Evolutionary conservation across 345 rosid genomes (phyloP).

Genomic region (Gossypium mustelinum): DNA sequence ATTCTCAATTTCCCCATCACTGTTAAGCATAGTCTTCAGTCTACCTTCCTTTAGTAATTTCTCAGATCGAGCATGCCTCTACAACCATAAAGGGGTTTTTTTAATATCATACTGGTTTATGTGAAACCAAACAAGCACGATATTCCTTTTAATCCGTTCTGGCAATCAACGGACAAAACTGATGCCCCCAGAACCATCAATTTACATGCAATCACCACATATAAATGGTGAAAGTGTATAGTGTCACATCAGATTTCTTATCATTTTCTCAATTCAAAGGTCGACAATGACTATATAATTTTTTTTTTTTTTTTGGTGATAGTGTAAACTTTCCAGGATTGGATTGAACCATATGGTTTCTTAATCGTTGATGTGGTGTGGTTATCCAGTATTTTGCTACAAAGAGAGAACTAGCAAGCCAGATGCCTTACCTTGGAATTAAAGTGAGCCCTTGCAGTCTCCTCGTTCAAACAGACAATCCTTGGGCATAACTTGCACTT

Average conservation of each 20-base stretch:
- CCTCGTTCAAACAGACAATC: slow-evolving; percentile 66
- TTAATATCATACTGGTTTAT: background rate
- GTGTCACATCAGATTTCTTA: background rate
- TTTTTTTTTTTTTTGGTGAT: background rate
- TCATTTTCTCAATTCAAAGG: background rate
- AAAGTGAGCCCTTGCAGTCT: slow-evolving; percentile 59
- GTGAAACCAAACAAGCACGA: background rate
- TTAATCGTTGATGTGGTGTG: background rate
- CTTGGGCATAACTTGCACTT: slow-evolving; percentile 83
- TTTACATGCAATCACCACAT: background rate
- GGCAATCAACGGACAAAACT: background rate
- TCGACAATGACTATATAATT: background rate
- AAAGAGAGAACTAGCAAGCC: background rate
- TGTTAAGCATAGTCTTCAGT: slow-evolving; percentile 55
- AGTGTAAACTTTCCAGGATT: background rate
- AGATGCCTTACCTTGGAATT: slow-evolving; percentile 60
- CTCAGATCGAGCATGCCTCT: slow-evolving; percentile 69
- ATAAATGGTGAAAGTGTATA: background rate
- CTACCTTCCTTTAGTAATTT: slow-evolving; percentile 59
- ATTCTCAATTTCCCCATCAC: slow-evolving; percentile 64
- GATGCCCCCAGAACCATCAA: background rate
- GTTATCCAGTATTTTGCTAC: background rate
- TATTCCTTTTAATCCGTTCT: background rate
- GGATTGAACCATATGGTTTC: background rate
- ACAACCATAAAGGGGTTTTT: slow-evolving; percentile 6